Evolutionary conservation across 2,329 filamentous ascomycete species (phyloP).

Genomic region (Helotiales sp.): DNA sequence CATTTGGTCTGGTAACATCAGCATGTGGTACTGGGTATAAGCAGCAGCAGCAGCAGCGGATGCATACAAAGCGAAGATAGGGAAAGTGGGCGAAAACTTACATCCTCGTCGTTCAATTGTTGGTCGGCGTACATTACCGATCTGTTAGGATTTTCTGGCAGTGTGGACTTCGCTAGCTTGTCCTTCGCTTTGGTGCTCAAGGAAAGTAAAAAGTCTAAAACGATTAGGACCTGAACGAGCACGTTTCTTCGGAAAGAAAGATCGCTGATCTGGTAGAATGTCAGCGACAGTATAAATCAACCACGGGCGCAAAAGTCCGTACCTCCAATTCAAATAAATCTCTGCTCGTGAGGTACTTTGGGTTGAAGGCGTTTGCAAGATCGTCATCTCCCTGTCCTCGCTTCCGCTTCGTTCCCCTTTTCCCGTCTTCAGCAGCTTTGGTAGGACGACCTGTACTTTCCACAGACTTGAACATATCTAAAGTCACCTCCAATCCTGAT

Average conservation of each 20-base stretch:
- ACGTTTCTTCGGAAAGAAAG: conserved; percentile 93
- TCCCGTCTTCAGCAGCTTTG: conserved; percentile 66
- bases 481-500: conserved; percentile 63
- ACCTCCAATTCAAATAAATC: conserved; percentile 96
- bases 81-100: conserved; percentile 51
- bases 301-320: conserved; percentile 40
- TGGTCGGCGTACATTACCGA: conserved; percentile 83
- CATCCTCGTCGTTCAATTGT: conserved; percentile 80
- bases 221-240: conserved; percentile 90
- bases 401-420: conserved; percentile 73
- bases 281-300: conserved; percentile 32
- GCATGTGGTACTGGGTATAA: not conserved
- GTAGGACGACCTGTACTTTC: conserved; percentile 53
- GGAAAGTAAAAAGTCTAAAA: conserved; percentile 94
- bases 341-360: conserved; percentile 96
- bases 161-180: conserved; percentile 69
- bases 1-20: conserved; percentile 69
- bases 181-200: conserved; percentile 82
- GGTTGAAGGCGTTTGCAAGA: conserved; percentile 81
- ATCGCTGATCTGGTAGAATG: conserved; percentile 75
- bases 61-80: not conserved
- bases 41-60: not conserved
- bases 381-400: conserved; percentile 63
- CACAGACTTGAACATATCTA: conserved; percentile 77
- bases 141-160: conserved; percentile 67